Conservation (phyloP, 2,329 filamentous ascomycete genomes). For the Fusarium sp. region DNA sequence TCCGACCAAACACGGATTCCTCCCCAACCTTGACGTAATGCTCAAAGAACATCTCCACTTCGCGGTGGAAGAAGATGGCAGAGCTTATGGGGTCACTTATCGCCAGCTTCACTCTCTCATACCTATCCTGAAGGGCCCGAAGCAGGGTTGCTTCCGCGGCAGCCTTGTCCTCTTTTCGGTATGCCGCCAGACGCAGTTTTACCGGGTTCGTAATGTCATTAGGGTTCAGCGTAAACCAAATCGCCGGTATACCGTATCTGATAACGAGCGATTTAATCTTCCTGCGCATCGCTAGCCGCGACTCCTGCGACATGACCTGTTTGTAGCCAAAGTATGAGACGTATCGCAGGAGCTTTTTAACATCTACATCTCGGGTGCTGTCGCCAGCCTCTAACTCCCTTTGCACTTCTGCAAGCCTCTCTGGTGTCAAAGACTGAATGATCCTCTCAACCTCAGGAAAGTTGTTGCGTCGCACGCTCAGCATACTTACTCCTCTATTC, state of each 20-base stretch:
- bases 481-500: slow-evolving; percentile 3
- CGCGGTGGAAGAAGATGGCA: slow-evolving; percentile 8
- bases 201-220: slow-evolving; percentile 21
- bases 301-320: slow-evolving; percentile 14
- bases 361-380: slow-evolving; percentile 7
- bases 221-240: slow-evolving; percentile 31
- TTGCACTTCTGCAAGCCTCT: not conserved
- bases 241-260: slow-evolving; percentile 15
- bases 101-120: slow-evolving; percentile 7
- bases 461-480: not conserved
- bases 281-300: slow-evolving; percentile 1
- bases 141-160: slow-evolving; percentile 2
- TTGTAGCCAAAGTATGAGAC: slow-evolving; percentile 13
- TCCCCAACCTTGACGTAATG: slow-evolving; percentile 2
- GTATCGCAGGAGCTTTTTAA: slow-evolving; percentile 16
- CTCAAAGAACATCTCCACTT: slow-evolving; percentile 1
- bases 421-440: not conserved
- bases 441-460: not conserved
- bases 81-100: slow-evolving; percentile 13
- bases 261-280: slow-evolving; percentile 27
- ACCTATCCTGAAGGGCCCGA: slow-evolving; percentile 13
- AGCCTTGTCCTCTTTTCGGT: slow-evolving; percentile 1
- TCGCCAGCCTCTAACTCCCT: slow-evolving; percentile 7
- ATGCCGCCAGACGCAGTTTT: slow-evolving; percentile 1
- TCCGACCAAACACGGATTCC: not conserved